Base-by-base conservation (phyloP, 352 stramenopile species). In the Globisporangium emineosum region DNA sequence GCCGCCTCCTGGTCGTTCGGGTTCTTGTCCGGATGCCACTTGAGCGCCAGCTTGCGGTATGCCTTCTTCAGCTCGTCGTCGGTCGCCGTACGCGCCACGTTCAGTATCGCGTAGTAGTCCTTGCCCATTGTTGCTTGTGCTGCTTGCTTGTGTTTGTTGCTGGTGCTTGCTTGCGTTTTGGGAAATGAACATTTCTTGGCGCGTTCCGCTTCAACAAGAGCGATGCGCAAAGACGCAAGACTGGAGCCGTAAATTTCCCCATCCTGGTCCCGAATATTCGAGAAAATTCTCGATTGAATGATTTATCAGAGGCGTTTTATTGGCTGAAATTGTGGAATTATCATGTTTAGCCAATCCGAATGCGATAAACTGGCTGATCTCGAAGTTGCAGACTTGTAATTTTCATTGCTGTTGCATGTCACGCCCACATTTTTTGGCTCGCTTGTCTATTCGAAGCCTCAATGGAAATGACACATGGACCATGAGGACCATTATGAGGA, bases 21-120 rank as follows among this genome's bases (percentile, higher is more conserved):
- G 73, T 98, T 97, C 78, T 97, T 97, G 78, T 98, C 91, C 10
- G 91, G 91, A 62, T 98, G 91, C 84, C 88, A 94, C 75, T 97
- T 97, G 57, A 97, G 73, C 50, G 90, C 89, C 64, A 97, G 71
- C 68, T 96, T 97, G 33, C 89, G 78, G 65, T 97, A 97, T 25
- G 83, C 86, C 66, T 93, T 92, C 68, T 89, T 89, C 30, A 94
- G 72, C 60, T 92, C 86, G 17, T 91, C 86, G 64, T 96, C 85
- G 17, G 70, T 79, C 15, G 87, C 85, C 54, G 75, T 79, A 50
- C 81, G 81, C 45, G 71, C 57, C 25, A 96, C 87, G 64, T 79
- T 83, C 27, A 96, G 73, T 23, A 84, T 82, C 50, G 79, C 75
- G 73, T 96, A 96, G 72, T 96, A 96, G 75, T 96, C 85, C 35